Evolutionary conservation across 202 grass and related monocot species (phyloP), one percentile per base, ranked within the genome.

Genomic region (Thinopyrum obtusiflorum): DNA sequence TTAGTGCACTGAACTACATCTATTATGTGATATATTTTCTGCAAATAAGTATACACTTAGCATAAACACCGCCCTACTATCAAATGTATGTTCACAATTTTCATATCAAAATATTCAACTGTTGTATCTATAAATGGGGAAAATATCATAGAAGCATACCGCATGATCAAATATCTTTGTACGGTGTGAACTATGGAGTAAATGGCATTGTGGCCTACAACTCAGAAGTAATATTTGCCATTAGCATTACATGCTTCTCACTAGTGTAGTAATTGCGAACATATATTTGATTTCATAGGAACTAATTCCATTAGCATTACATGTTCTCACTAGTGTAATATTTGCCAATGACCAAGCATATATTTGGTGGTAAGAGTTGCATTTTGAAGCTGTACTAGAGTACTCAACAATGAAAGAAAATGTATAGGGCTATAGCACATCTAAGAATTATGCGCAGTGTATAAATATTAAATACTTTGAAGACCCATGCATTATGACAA

Each of bases 371-470:
- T 57, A 61, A 21, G 60, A 42, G 26, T 73, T 89, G 7, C 36
- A 24, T 80, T 61, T 84, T 76, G 39, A 82, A 20, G 59, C 29
- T 76, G 40, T 18, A 76, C 4, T 61, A 31, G 26, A 77, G 39
- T 71, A 42, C 8, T 75, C 46, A 55, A 55, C 23, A 40, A 7
- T 24, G 37, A 55, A 46, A 77, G 28, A 42, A 85, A 20, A 76
- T 81, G 47, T 61, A 63, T 39, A 31, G 14, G 47, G 18, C 7
- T 62, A 36, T 37, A 40, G 20, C 21, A 63, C 18, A 18, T 70
- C 39, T 69, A 63, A 49, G 51, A 61, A 64, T 20, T 60, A 81
- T 67, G 12, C 9, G 31, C 17, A 79, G 17, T 11, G 13, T 68
- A 74, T 73, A 67, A 65, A 35, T n/a, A 47, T 1, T 73, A 67